Evolutionary conservation across 2,329 filamentous ascomycete species (phyloP), one percentile per base, ranked within the genome.

Genomic region (Calonectria hawksworthii): DNA sequence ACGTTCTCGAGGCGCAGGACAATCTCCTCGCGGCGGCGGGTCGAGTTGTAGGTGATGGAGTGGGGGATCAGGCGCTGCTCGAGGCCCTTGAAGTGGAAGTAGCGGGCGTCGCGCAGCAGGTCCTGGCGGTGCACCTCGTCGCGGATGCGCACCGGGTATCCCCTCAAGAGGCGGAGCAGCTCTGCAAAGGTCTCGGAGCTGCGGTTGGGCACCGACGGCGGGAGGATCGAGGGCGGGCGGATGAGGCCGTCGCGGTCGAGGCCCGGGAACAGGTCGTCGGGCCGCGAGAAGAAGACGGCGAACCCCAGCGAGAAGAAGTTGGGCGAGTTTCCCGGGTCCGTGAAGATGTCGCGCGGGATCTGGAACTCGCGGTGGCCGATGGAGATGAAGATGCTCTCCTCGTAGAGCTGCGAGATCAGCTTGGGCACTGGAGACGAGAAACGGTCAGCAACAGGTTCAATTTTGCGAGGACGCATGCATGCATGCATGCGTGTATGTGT

Each of bases 231-330:
- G 0, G 96, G 96, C 1, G 96, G 96, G 0, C 96, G 93, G 52
- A 98, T 91, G 26, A 98, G 90, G 18, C 93, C 92, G 75, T 93
- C 91, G 67, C 95, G 92, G 73, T 96, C 92, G 0, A 98, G 90
- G 1, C 96, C 96, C 0, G 96, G 96, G 79, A 98, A 98, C 8
- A 96, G 90, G 80, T 98, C 94, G 18, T 91, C 89, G 0, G 94
- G 94, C 2, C 92, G 92, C 21, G 93, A 93, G 87, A 98, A 98
- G 89, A 98, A 98, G 80, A 95, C 91, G 47, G 93, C 94, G 82
- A 98, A 98, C 74, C 96, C 96, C 4, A 98, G 90, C 0, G 95
- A 94, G 88, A 99, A 99, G 89, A 96, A 99, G 84, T 99, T 99
- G 16, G 96, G 96, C n/a, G 92, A 93, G 86, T 99, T 96, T 32